Evolutionary conservation across 495 filamentous ascomycete genomes (phyloP).

Genomic region (Podospora pseudopauciseta): DNA sequence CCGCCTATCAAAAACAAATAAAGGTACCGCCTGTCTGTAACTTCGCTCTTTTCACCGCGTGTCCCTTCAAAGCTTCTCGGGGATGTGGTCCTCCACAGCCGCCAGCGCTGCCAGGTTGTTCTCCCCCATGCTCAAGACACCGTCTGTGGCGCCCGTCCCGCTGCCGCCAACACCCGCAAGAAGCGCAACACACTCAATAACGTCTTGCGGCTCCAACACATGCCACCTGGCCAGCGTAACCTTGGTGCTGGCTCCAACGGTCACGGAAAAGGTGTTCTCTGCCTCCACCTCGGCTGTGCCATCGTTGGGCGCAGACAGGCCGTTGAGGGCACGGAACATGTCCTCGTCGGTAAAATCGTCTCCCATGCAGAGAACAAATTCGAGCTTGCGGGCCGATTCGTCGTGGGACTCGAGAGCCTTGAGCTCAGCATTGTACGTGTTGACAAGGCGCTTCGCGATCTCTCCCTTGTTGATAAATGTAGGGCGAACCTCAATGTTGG

Average conservation of each 20-base stretch:
- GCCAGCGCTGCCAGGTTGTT: slow-evolving; percentile 46
- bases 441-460: slow-evolving; percentile 75
- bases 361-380: slow-evolving; percentile 83
- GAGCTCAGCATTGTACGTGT: slow-evolving; percentile 53
- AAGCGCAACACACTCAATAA: slow-evolving; percentile 72
- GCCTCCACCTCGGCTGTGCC: slow-evolving; percentile 46
- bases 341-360: slow-evolving; percentile 98
- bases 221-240: slow-evolving; percentile 84
- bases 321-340: slow-evolving; percentile 66
- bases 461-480: slow-evolving; percentile 95
- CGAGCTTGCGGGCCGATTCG: slow-evolving; percentile 47
- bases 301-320: slow-evolving; percentile 38
- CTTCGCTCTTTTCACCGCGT: too few species aligned
- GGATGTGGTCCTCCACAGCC: slow-evolving; percentile 42
- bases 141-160: slow-evolving; percentile 33
- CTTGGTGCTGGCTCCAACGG: slow-evolving; percentile 82
- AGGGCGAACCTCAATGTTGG: slow-evolving; percentile 94
- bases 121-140: slow-evolving; percentile 39
- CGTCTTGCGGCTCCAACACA: slow-evolving; percentile 79
- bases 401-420: slow-evolving; percentile 27
- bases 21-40: background rate
- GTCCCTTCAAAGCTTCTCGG: slow-evolving; percentile 6
- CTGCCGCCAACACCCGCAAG: slow-evolving; percentile 55
- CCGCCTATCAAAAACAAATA: background rate
- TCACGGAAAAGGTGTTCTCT: slow-evolving; percentile 75